phyloP scores from a whole-genome alignment of 441 rosid genomes.

The Arabidopsis hybrid region DNA sequence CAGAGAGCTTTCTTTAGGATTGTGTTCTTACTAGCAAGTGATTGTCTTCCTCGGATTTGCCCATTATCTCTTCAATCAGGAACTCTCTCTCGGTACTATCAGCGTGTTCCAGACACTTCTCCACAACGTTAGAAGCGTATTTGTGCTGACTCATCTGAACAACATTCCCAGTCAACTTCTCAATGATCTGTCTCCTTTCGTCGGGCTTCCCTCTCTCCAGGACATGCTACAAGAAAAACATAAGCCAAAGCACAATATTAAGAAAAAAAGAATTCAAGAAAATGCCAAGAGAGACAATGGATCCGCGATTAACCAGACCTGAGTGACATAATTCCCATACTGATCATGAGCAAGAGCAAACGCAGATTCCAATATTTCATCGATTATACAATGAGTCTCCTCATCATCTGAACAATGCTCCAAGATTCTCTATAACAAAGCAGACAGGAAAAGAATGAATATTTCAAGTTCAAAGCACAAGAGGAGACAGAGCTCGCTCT shows the following conservation, averaged over 20 bases:
- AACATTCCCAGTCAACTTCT: constrained; percentile 59
- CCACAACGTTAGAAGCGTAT: constrained; percentile 66
- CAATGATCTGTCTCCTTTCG: constrained; percentile 57
- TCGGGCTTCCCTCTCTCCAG: constrained; percentile 62
- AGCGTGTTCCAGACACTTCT: constrained; percentile 66
- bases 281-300: constrained; percentile 6
- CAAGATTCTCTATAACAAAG: constrained; percentile 77
- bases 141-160: constrained; percentile 72
- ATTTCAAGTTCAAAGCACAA: constrained; percentile 9
- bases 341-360: constrained; percentile 91
- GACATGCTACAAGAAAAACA: constrained; percentile 54
- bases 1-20: constrained; percentile 13
- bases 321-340: constrained; percentile 98
- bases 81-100: constrained; percentile 56
- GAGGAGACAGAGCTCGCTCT: constrained; percentile 16
- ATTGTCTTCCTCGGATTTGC: constrained; percentile 59
- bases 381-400: constrained; percentile 83
- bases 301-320: constrained; percentile 58
- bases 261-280: constrained; percentile 20
- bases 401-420: constrained; percentile 89
- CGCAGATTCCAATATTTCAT: constrained; percentile 92
- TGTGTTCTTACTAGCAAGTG: constrained; percentile 57
- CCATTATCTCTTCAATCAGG: constrained; percentile 64
- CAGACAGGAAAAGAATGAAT: constrained; percentile 40
- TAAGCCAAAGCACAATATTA: constrained; percentile 20